Conservation (phyloP, 2,329 filamentous ascomycete genomes). For the Neocatenulostroma microsporum region DNA sequence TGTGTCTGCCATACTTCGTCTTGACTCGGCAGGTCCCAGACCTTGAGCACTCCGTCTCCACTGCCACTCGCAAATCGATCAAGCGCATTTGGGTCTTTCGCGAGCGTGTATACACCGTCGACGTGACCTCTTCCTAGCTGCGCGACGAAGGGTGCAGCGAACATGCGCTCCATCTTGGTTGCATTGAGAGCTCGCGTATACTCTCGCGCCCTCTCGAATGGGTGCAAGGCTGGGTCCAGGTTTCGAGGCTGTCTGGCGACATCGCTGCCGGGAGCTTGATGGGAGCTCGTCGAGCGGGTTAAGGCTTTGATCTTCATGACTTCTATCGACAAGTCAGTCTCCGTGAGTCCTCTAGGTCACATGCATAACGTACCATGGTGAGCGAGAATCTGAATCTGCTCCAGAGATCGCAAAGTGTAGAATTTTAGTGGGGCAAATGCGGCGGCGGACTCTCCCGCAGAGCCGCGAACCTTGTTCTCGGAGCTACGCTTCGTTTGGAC, state of each 20-base stretch:
- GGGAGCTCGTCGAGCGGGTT: constrained; percentile 55
- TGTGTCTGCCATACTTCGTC: constrained; percentile 69
- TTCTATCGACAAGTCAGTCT: too few relatives aligned
- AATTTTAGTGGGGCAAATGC: too few relatives aligned
- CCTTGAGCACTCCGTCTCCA: constrained; percentile 89
- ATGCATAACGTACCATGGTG: constrained; percentile 15
- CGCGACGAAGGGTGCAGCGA: constrained; percentile 72
- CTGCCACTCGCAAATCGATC: constrained; percentile 63
- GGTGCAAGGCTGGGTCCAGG: constrained; percentile 76
- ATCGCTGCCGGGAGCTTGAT: constrained; percentile 60
- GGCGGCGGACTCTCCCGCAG: too few relatives aligned
- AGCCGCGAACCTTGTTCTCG: too few relatives aligned
- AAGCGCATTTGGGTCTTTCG: constrained; percentile 41
- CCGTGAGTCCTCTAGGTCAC: too few relatives aligned
- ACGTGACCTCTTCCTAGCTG: constrained; percentile 87
- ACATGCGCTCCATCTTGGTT: constrained; percentile 89
- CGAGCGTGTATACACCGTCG: constrained; percentile 58
- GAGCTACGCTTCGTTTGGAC: too few relatives aligned
- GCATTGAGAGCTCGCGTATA: constrained; percentile 73
- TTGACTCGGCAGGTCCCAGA: constrained; percentile 70
- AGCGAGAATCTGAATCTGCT: too few relatives aligned
- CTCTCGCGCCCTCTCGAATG: constrained; percentile 83
- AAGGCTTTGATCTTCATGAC: constrained; percentile 63
- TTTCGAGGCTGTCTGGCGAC: constrained; percentile 60
- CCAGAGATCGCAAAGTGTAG: too few relatives aligned